Conservation (phyloP, 805 yeast genomes). For the Wickerhamomyces kurtzmanii region DNA sequence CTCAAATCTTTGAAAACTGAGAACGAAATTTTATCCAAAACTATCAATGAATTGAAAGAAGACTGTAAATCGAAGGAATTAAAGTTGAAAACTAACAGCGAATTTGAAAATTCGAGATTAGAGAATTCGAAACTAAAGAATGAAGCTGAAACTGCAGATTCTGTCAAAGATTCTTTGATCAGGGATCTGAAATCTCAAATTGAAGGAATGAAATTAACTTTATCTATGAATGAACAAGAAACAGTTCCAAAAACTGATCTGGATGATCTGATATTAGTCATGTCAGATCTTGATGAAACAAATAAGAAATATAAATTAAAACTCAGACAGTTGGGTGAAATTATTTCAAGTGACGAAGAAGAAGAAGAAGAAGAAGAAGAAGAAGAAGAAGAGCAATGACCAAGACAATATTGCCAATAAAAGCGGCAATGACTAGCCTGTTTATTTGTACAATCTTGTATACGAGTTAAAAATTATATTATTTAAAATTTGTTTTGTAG, state of each 20-base stretch:
- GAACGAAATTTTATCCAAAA: constrained; percentile 1
- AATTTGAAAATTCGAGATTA: constrained; percentile 4
- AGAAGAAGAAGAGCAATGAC: constrained; percentile 30
- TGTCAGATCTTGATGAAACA: constrained; percentile 70
- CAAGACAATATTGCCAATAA: too few species aligned
- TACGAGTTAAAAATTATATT: too few species aligned
- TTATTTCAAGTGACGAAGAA: constrained; percentile 63
- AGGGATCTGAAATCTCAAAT: constrained; percentile 11
- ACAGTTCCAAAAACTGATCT: constrained; percentile 41
- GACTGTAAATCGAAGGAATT: constrained; percentile 1
- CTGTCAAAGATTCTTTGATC: constrained; percentile 6
- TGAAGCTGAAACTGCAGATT: constrained; percentile 3
- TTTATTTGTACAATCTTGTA: too few species aligned
- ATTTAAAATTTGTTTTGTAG: too few species aligned
- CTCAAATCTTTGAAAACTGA: constrained; percentile 1
- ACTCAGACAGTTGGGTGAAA: constrained; percentile 44
- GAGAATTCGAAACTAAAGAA: constrained; percentile 1
- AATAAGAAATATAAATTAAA: constrained; percentile 45
- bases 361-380: constrained; percentile 57
- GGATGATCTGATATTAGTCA: constrained; percentile 69
- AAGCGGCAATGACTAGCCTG: too few species aligned
- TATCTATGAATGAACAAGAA: constrained; percentile 3
- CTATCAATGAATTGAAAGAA: constrained; percentile 2
- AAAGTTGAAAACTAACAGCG: constrained; percentile 1
- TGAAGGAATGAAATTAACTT: constrained; percentile 8